A percentile compares a stretch with the other conserved stretches of the same genome.
Conservation (phyloP, 192 early-diverging fungal genomes). For the Mortierella hygrophila region DNA sequence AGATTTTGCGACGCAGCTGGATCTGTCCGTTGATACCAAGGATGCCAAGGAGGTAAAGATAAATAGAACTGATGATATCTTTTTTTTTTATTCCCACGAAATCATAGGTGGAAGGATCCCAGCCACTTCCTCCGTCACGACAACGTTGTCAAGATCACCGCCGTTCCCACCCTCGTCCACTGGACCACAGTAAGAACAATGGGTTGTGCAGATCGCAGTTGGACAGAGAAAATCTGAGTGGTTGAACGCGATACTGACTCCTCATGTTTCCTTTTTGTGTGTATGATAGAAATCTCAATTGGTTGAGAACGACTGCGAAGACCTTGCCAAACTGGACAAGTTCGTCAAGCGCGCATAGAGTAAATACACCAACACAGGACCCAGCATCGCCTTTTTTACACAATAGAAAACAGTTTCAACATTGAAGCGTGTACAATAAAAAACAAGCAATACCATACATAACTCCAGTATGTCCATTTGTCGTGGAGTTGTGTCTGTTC, state of each 20-base stretch:
- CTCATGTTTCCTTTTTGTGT: not conserved
- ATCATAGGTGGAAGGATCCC: conserved; percentile 46
- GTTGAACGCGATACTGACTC: not conserved
- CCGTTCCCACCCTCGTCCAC: conserved; percentile 45
- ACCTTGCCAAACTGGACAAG: conserved; percentile 25
- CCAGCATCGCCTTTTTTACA: not conserved
- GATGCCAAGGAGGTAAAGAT: not conserved
- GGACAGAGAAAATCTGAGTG: no score
- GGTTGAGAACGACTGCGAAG: conserved; percentile 40
- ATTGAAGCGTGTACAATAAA: not conserved
- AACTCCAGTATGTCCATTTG: no score
- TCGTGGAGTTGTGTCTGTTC: no score
- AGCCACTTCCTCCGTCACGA: conserved; percentile 45
- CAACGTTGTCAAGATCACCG: conserved; percentile 33
- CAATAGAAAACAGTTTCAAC: not conserved
- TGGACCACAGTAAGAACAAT: conserved; percentile 33
- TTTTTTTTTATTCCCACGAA: not conserved
- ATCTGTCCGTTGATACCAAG: not conserved
- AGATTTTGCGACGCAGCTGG: not conserved
- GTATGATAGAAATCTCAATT: conserved; percentile 34
- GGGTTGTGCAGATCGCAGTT: not conserved
- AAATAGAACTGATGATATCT: no score
- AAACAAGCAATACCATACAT: not conserved
- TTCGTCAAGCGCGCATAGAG: conserved; percentile 31
- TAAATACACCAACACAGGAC: not conserved